Base-by-base conservation (phyloP, 2,329 filamentous ascomycete species). In the Byssoonygena ceratinophila region DNA sequence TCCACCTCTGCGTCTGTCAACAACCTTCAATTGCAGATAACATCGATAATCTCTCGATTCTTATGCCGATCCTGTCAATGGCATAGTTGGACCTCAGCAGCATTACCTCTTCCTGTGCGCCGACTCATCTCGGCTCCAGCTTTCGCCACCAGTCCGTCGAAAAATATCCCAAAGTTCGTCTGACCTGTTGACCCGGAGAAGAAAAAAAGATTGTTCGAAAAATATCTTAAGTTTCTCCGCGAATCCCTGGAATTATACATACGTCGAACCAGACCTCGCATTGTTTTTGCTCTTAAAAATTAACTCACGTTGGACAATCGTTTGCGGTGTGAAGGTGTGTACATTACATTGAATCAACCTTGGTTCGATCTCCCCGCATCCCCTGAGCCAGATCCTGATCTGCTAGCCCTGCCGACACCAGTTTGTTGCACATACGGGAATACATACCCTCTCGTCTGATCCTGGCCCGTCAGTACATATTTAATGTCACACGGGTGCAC, bases 1-100 rank as follows among this genome's bases (percentile, higher is more conserved):
- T 56, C 54, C 54, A 56, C 54, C 52, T 39, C 27, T 16, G 47
- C 55, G 41, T 37, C 51, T 51, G 50, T 49, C 45, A 53, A 49
- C 45, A 53, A 23, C 22, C 29, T 46, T 40, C n/a, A 36, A 52
- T 23, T 40, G 36, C 51, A 53, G 44, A 8, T 18, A 48, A 43
- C 22, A 43, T 46, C 39, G 1, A 29, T 45, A n/a, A 31, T 29
- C 34, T 48, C 45, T 53, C 27, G 43, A 40, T 53, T 45, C 47
- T 50, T 47, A 22, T 32, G 55, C 43, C 55, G 55, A 56, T 56
- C 55, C 36, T 22, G 34, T 44, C 44, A 39, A 44, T 49, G 36
- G 43, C 18, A 41, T 47, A 25, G 37, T 49, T 49, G 51, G 5
- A 49, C 43, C 43, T 47, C 20, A 48, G 20, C 20, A 48, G 48